Percentiles rank a stretch among this genome's conserved stretches.
Evolutionary conservation across 2,329 filamentous ascomycete genomes (phyloP).

Genomic region (Trichoderma sp.): DNA sequence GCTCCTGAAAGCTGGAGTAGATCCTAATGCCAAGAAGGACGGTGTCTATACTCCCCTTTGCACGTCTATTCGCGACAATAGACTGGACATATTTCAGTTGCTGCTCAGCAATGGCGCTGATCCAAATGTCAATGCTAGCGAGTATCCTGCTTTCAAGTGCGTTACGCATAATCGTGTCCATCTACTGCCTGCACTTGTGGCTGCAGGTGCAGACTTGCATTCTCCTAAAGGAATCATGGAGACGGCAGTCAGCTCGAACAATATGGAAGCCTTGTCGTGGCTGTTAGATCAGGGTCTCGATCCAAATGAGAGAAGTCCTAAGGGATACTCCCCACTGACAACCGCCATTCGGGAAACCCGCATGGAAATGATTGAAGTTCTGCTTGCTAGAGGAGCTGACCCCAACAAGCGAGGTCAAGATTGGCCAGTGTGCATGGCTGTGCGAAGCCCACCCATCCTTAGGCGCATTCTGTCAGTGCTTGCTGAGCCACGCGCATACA

Average conservation of each 20-base stretch:
- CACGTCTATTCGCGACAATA: conserved; percentile 66
- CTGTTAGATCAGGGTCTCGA: conserved; percentile 59
- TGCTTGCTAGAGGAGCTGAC: conserved; percentile 59
- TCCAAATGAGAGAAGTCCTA: conserved; percentile 57
- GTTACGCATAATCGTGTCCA: conserved; percentile 64
- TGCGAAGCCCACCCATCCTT: conserved; percentile 59
- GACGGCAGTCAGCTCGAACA: conserved; percentile 60
- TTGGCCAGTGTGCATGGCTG: conserved; percentile 70
- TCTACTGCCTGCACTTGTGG: conserved; percentile 57
- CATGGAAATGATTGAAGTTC: conserved; percentile 56
- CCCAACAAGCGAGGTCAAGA: conserved; percentile 63
- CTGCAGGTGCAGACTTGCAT: conserved; percentile 58
- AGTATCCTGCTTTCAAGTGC: conserved; percentile 67
- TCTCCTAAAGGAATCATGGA: conserved; percentile 65
- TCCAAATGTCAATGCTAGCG: conserved; percentile 60
- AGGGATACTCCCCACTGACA: conserved; percentile 61
- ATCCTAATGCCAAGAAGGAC: conserved; percentile 61
- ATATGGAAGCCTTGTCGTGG: conserved; percentile 59
- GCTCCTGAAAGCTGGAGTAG: conserved; percentile 57
- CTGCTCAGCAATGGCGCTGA: conserved; percentile 58
- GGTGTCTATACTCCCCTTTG: conserved; percentile 67
- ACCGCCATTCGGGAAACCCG: conserved; percentile 63
- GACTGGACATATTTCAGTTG: conserved; percentile 59
- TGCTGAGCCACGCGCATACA: conserved; percentile 58
- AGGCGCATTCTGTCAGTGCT: conserved; percentile 57